Evolutionary conservation across 1,284 basidiomycete species (phyloP).

Genomic region (Termitomyces sp.): DNA sequence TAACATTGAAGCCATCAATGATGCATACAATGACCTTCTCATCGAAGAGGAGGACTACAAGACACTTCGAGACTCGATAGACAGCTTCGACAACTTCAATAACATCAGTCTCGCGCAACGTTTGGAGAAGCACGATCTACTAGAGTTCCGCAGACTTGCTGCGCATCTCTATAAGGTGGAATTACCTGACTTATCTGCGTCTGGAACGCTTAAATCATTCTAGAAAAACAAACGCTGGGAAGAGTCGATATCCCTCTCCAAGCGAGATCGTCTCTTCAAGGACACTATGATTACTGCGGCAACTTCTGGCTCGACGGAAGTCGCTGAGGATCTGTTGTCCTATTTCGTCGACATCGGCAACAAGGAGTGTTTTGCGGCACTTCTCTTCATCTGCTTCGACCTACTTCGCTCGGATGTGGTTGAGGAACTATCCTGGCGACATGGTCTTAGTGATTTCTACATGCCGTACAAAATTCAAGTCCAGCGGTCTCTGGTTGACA

Average conservation of each 20-base stretch:
- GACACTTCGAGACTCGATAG: constrained; percentile 92
- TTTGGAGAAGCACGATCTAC: constrained; percentile 85
- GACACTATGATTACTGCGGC: constrained; percentile 95
- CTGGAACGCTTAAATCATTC: background rate
- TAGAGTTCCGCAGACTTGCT: constrained; percentile 94
- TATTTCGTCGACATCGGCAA: constrained; percentile 98
- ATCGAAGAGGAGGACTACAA: constrained; percentile 99
- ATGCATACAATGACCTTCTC: constrained; percentile 93
- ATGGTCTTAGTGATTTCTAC: constrained; percentile 92
- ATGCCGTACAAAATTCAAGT: constrained; percentile 93
- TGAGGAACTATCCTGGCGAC: constrained; percentile 93
- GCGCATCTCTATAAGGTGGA: constrained; percentile 93
- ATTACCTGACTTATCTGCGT: constrained; percentile 9
- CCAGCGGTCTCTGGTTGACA: constrained; percentile 70
- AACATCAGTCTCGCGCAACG: constrained; percentile 83
- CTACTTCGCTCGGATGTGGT: constrained; percentile 87
- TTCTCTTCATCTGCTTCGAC: constrained; percentile 91
- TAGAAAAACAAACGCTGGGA: constrained; percentile 95
- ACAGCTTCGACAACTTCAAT: constrained; percentile 98
- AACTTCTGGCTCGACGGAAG: constrained; percentile 71
- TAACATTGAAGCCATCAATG: constrained; percentile 96
- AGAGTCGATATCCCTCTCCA: constrained; percentile 90
- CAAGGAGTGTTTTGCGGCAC: constrained; percentile 94
- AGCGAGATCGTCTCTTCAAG: constrained; percentile 94
- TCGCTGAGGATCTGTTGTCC: constrained; percentile 89